Evolutionary conservation across 495 filamentous ascomycete species (phyloP), one percentile per base, ranked within the genome.

Genomic region (Penicillium atrosanguineum): DNA sequence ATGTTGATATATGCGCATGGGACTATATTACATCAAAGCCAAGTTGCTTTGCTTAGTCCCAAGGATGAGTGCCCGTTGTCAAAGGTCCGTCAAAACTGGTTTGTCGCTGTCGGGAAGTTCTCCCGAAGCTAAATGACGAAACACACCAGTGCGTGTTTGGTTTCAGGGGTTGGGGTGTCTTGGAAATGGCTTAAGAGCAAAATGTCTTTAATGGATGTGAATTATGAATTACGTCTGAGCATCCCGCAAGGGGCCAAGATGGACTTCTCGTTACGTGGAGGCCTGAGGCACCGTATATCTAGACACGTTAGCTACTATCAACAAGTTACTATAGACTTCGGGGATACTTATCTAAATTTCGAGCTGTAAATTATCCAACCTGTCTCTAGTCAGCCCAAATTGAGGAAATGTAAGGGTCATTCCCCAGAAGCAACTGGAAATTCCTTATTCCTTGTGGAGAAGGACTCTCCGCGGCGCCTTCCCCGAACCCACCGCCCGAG

Each of bases 401-500:
- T 34, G 14, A 34, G 31, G 1, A 34, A 12, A 12, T 1, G 3
- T 14, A 34, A 34, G 31, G 12, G 9, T 34, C 14, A 4, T 34
- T 34, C 9, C 31, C 31, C 31, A 9, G 20, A 15, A 34, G 9
- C 14, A 42, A 52, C 44, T 41, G 2, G 15, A 14, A 39, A 16
- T 15, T 26, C 26, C 40, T 44, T 51, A 16, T 15, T 26, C 26
- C 40, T 44, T 51, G 44, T 62, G 62, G 61, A 62, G 50, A 57
- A 48, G 36, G 26, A 34, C 45, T 56, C 57, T 61, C 63, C 63
- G 55, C 63, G 55, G 52, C 49, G 50, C 16, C 57, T 66, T 66
- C 63, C 60, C 60, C 60, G 63, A 60, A 63, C 59, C 60, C 56
- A 66, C 62, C 69, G 64, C 70, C 73, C 73, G 73, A 76, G 65